A percentile compares a stretch with the other conserved stretches of the same genome.
Conservation (phyloP, 345 rosid genomes). For the Hypericum androsaemum region DNA sequence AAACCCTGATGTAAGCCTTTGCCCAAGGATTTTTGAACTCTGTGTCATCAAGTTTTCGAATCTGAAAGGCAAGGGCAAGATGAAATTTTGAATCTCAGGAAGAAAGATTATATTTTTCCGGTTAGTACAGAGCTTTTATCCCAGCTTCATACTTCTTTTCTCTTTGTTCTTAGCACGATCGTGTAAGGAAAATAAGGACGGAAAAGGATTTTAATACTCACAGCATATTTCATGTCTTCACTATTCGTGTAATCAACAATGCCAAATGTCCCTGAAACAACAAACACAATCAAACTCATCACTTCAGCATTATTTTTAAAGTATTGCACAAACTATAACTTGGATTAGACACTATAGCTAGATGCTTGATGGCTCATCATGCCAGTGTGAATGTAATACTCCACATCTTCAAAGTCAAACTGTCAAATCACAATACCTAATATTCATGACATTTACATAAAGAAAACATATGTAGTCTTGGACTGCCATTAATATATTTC, state of each 20-base stretch:
- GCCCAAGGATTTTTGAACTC: slow-evolving; percentile 89
- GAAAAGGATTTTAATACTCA: slow-evolving; percentile 25
- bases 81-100: neutral
- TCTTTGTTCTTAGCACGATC: no score
- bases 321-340: neutral
- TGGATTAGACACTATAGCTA: neutral
- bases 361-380: no score
- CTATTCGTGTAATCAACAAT: slow-evolving; percentile 82
- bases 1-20: slow-evolving; percentile 60
- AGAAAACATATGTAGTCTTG: neutral
- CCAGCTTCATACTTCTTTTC: neutral
- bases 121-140: neutral
- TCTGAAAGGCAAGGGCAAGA: slow-evolving; percentile 17
- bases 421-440: no score
- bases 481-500: neutral
- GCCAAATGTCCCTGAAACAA: slow-evolving; percentile 67
- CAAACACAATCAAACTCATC: neutral
- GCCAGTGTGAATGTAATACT: no score
- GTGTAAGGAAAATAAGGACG: no score
- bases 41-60: slow-evolving; percentile 72
- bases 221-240: slow-evolving; percentile 96
- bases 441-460: neutral
- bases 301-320: neutral
- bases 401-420: no score
- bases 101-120: neutral